Base-by-base conservation (phyloP, 2,329 filamentous ascomycete genomes). In the Pseudopithomyces maydicus region DNA sequence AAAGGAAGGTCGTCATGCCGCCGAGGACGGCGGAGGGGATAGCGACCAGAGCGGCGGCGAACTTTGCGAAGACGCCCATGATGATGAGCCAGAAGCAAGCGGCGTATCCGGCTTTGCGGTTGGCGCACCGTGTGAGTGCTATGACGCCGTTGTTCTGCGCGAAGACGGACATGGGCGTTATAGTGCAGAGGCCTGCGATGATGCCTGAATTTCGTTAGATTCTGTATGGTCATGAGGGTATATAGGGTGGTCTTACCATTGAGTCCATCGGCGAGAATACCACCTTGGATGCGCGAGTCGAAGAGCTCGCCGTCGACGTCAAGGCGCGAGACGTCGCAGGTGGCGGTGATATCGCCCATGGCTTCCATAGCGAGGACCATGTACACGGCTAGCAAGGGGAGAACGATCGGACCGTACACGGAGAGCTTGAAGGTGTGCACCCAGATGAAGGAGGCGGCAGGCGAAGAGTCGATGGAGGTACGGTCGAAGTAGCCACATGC, bases 111-210 rank as follows among this genome's bases (percentile, higher is more conserved):
- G 90, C 91, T 45, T 87, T 89, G 52, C 91, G 85, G 73, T 92
- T 94, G 1, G 91, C 91, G 72, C 90, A 94, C 15, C 90, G 84
- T 0, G 91, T 95, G 43, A 95, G 81, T 0, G 90, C 89, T 58
- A 95, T 93, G 50, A 94, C 90, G 35, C 90, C 90, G 72, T 94
- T 93, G 79, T 94, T 94, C 74, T 93, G 90, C 0, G 90, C 90
- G 65, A 93, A 93, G 0, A 88, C 89, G 1, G 86, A 88, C 85
- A 93, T 90, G 29, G 90, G 90, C 0, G 90, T 90, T 64, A 91
- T 90, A 46, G 90, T 94, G 79, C 88, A 90, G 32, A 95, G 83
- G 0, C 87, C 89, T 15, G 90, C 89, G 15, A 94, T 79, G 61
- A 92, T 78, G 35, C 90, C 43, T 45, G 23, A 6, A 12, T 26